phyloP scores from a whole-genome alignment of 2,329 filamentous ascomycete genomes.

The Zopfia rhizophila region DNA sequence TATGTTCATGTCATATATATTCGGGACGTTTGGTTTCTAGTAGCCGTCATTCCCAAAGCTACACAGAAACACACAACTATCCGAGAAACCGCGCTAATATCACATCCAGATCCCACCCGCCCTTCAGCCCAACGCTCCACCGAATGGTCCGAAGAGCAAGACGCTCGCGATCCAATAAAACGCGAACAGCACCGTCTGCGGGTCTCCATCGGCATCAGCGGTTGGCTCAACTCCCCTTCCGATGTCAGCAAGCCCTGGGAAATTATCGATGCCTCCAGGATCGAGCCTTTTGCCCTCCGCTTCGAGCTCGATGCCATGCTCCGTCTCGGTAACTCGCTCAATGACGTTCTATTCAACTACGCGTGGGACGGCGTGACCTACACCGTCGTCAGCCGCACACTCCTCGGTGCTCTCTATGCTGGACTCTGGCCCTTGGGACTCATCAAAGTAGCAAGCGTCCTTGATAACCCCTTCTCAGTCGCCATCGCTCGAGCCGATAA shows the following conservation, averaged over 20 bases:
- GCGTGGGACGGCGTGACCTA: slow-evolving; percentile 79
- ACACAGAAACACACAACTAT: neutral
- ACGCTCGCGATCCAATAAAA: slow-evolving; percentile 36
- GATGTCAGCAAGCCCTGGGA: slow-evolving; percentile 81
- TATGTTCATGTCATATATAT: no score
- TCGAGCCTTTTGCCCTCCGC: slow-evolving; percentile 82
- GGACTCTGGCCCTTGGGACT: slow-evolving; percentile 59
- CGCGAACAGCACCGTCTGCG: slow-evolving; percentile 63
- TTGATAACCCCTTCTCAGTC: slow-evolving; percentile 84
- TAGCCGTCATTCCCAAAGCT: no score
- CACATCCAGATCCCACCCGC: slow-evolving; percentile 34
- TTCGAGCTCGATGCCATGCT: slow-evolving; percentile 83
- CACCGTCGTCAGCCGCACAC: slow-evolving; percentile 73
- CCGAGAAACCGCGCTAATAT: neutral
- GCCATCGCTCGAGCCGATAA: slow-evolving; percentile 81
- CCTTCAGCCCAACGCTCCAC: slow-evolving; percentile 29
- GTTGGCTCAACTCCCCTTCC: slow-evolving; percentile 78
- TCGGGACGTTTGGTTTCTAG: neutral
- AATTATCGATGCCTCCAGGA: slow-evolving; percentile 71
- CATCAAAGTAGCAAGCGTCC: slow-evolving; percentile 62
- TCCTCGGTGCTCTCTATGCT: slow-evolving; percentile 57
- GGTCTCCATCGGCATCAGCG: slow-evolving; percentile 81
- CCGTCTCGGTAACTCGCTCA: slow-evolving; percentile 80
- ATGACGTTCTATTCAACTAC: slow-evolving; percentile 77
- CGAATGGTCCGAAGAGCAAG: slow-evolving; percentile 38